Percentiles rank a stretch among this genome's conserved stretches.
Conservation (phyloP, 1,139 yeast genomes). For the Blastobotrys capitulatus region DNA sequence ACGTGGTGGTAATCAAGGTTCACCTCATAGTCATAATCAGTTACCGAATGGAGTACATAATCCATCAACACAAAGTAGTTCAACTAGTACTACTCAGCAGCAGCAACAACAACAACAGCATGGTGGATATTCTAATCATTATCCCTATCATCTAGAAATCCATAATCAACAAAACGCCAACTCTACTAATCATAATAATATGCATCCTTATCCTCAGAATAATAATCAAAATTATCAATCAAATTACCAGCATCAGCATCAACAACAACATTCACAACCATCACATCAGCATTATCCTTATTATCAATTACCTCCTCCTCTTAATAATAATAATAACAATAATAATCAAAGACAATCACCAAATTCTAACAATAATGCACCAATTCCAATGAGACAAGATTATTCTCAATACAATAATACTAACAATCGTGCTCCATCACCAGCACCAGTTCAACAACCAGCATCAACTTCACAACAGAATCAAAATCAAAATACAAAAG, state of each 20-base stretch:
- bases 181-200: neutral
- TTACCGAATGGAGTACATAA: neutral
- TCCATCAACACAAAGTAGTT: neutral
- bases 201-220: neutral
- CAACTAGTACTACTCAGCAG: neutral
- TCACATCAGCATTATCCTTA: neutral
- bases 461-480: no score
- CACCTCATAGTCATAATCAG: neutral
- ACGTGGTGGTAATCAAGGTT: neutral
- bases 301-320: neutral
- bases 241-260: neutral
- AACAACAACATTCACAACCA: neutral
- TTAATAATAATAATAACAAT: neutral
- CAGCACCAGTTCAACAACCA: neutral
- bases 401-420: no score
- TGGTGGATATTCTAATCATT: neutral
- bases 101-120: conserved; percentile 2
- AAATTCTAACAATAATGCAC: neutral
- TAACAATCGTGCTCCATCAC: neutral
- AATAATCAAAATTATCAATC: no score
- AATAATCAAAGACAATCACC: neutral
- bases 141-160: neutral
- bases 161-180: neutral
- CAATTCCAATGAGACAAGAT: neutral
- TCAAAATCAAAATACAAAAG: no score